Percentiles rank a stretch among this genome's conserved stretches.
Evolutionary conservation across 331 rosid species (phyloP).

Genomic region (Malus hybrid): DNA sequence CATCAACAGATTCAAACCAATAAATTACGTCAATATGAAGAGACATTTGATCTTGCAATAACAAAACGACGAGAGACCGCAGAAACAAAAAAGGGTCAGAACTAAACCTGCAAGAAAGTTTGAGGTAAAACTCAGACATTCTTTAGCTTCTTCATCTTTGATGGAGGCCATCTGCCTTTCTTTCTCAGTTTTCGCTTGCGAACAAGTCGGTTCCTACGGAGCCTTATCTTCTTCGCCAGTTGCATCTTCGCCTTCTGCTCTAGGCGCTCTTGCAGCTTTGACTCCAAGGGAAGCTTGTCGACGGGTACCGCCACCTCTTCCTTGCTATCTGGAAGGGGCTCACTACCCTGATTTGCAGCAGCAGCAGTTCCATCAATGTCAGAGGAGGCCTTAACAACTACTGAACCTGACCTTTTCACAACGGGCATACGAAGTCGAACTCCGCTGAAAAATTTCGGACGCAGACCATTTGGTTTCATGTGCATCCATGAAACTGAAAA

Average conservation of each 20-base stretch:
- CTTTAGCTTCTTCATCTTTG: constrained; percentile 86
- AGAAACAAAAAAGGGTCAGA: constrained; percentile 13
- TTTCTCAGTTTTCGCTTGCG: constrained; percentile 65
- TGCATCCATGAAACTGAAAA: constrained; percentile 41
- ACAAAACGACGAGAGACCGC: neutral
- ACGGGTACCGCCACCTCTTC: constrained; percentile 36
- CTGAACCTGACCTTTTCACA: neutral
- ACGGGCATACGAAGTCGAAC: constrained; percentile 29
- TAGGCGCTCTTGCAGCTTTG: constrained; percentile 71
- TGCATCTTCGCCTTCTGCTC: constrained; percentile 74
- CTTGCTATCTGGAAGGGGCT: constrained; percentile 27
- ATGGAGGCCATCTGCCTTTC: constrained; percentile 95
- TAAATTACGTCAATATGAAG: neutral
- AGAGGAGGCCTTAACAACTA: constrained; percentile 35
- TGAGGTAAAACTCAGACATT: constrained; percentile 48
- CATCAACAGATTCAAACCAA: neutral
- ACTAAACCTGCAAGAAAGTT: constrained; percentile 27
- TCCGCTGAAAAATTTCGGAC: constrained; percentile 26
- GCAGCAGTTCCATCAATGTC: constrained; percentile 33
- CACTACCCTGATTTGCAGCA: constrained; percentile 14
- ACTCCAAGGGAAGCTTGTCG: constrained; percentile 79
- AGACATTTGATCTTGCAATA: neutral
- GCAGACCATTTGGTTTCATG: constrained; percentile 20
- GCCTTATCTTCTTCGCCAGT: constrained; percentile 80
- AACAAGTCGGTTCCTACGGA: constrained; percentile 72